Evolutionary conservation across 352 stramenopile species (phyloP).

Genomic region (Pythium biforme): DNA sequence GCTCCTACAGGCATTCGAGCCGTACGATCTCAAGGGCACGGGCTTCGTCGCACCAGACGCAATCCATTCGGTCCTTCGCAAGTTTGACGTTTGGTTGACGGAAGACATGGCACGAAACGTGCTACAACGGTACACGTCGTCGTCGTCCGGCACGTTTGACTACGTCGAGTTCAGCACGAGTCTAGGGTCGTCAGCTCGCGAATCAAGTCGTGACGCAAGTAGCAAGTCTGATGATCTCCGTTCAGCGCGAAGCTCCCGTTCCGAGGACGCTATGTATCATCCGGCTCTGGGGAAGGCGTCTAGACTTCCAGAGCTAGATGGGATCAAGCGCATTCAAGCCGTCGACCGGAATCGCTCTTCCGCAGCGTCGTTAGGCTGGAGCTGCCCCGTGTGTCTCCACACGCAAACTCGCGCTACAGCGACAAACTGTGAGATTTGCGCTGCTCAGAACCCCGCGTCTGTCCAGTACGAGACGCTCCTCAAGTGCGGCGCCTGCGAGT

Average conservation of each 20-base stretch:
- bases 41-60: constrained; percentile 68
- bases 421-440: constrained; percentile 68
- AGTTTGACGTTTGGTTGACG: constrained; percentile 52
- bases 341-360: background rate
- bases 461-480: constrained; percentile 47
- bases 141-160: constrained; percentile 58
- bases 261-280: background rate
- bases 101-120: constrained; percentile 44
- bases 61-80: constrained; percentile 60
- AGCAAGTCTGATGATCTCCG: constrained; percentile 5
- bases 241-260: background rate
- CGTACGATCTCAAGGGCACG: constrained; percentile 56
- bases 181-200: constrained; percentile 10
- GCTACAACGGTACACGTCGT: constrained; percentile 43
- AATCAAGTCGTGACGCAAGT: background rate
- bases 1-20: constrained; percentile 43
- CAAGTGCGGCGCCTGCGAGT: constrained; percentile 64
- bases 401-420: constrained; percentile 46
- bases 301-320: constrained; percentile 7
- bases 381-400: constrained; percentile 70
- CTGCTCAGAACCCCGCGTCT: constrained; percentile 60
- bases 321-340: background rate
- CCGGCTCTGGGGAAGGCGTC: background rate
- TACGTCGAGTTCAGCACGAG: constrained; percentile 70
- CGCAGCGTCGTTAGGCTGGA: constrained; percentile 33